Evolutionary conservation across 257 asterid species (phyloP).

Genomic region (Nicotiana attenuata): DNA sequence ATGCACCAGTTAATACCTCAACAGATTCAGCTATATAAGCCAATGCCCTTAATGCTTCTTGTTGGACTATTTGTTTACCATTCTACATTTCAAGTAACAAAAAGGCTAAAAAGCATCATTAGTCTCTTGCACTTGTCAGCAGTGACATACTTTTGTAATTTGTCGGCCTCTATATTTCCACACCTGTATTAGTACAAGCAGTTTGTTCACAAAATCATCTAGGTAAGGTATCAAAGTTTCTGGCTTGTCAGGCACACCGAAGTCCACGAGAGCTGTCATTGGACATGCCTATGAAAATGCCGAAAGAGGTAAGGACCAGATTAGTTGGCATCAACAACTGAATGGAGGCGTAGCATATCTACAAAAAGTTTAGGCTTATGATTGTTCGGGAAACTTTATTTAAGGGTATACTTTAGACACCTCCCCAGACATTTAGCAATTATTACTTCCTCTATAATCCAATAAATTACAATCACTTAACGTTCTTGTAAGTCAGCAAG

Average conservation of each 20-base stretch:
- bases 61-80: constrained; percentile 83
- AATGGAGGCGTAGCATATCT: too few relatives aligned
- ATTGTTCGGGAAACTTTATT: too few relatives aligned
- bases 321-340: too few relatives aligned
- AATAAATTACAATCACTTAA: too few relatives aligned
- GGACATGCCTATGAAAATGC: constrained; percentile 64
- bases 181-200: constrained; percentile 80
- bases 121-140: too few relatives aligned
- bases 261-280: constrained; percentile 83
- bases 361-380: too few relatives aligned
- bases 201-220: constrained; percentile 75
- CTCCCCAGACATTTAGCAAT: too few relatives aligned
- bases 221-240: constrained; percentile 73
- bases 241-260: constrained; percentile 80
- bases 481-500: too few relatives aligned
- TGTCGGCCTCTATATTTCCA: too few relatives aligned
- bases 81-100: constrained; percentile 39
- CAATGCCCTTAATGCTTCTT: constrained; percentile 24
- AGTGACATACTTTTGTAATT: not conserved
- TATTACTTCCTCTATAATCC: too few relatives aligned
- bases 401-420: too few relatives aligned
- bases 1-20: constrained; percentile 43
- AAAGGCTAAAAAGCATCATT: constrained; percentile 16
- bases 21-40: constrained; percentile 93
- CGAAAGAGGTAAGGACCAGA: too few relatives aligned